phyloP scores from a whole-genome alignment of 768 basidiomycete species.

The Suillus sp. region DNA sequence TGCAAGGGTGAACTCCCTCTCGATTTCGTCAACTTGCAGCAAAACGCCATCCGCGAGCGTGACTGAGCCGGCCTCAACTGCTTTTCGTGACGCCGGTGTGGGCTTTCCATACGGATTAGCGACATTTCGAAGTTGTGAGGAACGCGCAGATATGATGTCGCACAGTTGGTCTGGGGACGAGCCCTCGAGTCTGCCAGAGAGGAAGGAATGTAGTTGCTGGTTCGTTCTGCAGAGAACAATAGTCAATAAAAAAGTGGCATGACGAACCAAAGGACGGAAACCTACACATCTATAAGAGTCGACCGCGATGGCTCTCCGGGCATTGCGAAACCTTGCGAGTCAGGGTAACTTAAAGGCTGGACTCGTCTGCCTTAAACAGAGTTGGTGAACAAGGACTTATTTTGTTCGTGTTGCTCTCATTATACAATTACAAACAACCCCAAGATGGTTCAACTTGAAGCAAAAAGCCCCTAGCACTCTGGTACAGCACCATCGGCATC shows the following conservation, averaged over 20 bases:
- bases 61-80: conserved; percentile 67
- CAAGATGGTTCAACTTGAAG: no score
- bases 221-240: conserved; percentile 51
- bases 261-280: background rate
- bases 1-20: conserved; percentile 69
- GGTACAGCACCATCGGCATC: no score
- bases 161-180: conserved; percentile 58
- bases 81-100: conserved; percentile 63
- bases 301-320: conserved; percentile 57
- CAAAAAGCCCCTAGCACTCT: no score
- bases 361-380: background rate
- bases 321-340: conserved; percentile 32
- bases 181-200: conserved; percentile 62
- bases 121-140: conserved; percentile 56
- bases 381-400: conserved; percentile 16
- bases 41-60: conserved; percentile 66
- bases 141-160: conserved; percentile 59
- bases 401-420: conserved; percentile 26
- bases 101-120: conserved; percentile 71
- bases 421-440: background rate
- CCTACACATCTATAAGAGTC: conserved; percentile 69
- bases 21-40: conserved; percentile 63
- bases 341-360: conserved; percentile 10
- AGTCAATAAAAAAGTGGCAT: conserved; percentile 11
- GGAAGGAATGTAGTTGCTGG: conserved; percentile 58